These are phyloP conservation scores for Dictyostelium purpureum DNA, from an alignment of 78 protist genomes.

Conservation along the genomic window DNA sequence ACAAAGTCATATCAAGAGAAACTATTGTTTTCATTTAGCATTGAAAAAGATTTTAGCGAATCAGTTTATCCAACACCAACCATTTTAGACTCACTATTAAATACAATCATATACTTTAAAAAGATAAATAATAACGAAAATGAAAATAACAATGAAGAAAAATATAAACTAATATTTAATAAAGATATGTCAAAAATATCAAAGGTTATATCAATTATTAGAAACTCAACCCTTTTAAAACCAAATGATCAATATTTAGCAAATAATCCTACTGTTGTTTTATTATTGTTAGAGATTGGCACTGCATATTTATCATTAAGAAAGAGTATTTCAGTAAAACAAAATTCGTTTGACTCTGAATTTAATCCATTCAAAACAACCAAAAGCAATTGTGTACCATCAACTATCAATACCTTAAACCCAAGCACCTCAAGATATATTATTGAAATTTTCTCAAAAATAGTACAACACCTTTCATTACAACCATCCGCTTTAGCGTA, in stretches of 20 bases:
- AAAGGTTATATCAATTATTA: conserved; percentile 25
- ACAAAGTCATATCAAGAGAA: conserved; percentile 55
- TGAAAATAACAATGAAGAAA: neutral
- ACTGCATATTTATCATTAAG: neutral
- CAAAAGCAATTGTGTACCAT: neutral
- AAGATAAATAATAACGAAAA: neutral
- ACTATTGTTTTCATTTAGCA: conserved; percentile 1
- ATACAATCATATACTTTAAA: neutral
- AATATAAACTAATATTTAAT: neutral
- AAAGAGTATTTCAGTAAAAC: neutral
- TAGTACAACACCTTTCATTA: neutral
- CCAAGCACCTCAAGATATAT: conserved; percentile 3
- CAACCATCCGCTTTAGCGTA: neutral
- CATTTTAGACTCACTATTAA: conserved; percentile 22
- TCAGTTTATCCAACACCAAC: neutral
- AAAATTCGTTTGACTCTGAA: neutral
- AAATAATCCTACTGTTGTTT: conserved; percentile 10
- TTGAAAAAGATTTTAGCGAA: neutral
- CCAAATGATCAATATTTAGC: conserved; percentile 44
- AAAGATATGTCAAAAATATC: neutral
- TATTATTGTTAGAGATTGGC: conserved; percentile 2
- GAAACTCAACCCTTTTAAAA: conserved; percentile 32
- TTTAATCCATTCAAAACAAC: neutral
- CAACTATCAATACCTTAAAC: neutral
- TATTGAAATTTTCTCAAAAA: conserved; percentile 65